phyloP scores from a whole-genome alignment of 805 yeast genomes.

The Saccharomyces cerevisiae region DNA sequence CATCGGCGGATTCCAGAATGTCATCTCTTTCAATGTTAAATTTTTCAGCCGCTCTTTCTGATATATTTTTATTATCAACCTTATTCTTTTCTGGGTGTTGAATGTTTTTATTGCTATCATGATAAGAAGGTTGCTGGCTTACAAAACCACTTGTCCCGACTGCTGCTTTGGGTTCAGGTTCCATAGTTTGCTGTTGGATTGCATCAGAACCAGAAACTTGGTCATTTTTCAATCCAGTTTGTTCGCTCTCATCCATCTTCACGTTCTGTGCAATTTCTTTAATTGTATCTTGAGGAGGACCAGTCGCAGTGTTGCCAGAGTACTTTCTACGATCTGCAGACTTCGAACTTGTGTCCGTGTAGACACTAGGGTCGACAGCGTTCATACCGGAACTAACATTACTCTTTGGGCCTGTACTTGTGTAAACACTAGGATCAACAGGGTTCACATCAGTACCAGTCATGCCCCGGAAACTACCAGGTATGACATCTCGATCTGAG shows the following conservation, averaged over 20 bases:
- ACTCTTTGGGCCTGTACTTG: no score
- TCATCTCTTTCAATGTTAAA: not conserved
- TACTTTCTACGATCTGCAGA: not conserved
- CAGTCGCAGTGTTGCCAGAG: not conserved
- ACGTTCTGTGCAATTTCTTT: not conserved
- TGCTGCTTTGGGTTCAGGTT: not conserved
- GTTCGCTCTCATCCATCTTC: not conserved
- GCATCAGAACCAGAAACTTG: not conserved
- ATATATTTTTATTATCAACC: not conserved
- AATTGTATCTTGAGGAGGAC: slow-evolving; percentile 12
- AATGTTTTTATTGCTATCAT: not conserved
- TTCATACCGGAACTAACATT: not conserved
- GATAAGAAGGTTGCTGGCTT: not conserved
- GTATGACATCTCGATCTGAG: not conserved
- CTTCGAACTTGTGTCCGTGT: not conserved
- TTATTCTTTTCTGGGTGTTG: not conserved
- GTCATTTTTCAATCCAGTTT: not conserved
- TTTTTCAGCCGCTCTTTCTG: not conserved
- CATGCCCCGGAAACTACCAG: not conserved
- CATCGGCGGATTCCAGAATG: not conserved
- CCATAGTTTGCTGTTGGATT: not conserved
- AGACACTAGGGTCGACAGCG: not conserved
- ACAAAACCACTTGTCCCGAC: not conserved
- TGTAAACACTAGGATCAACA: no score
- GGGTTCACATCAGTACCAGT: no score